Base-by-base conservation (phyloP, 2,329 filamentous ascomycete genomes). In the Trichoderma asperellum region DNA sequence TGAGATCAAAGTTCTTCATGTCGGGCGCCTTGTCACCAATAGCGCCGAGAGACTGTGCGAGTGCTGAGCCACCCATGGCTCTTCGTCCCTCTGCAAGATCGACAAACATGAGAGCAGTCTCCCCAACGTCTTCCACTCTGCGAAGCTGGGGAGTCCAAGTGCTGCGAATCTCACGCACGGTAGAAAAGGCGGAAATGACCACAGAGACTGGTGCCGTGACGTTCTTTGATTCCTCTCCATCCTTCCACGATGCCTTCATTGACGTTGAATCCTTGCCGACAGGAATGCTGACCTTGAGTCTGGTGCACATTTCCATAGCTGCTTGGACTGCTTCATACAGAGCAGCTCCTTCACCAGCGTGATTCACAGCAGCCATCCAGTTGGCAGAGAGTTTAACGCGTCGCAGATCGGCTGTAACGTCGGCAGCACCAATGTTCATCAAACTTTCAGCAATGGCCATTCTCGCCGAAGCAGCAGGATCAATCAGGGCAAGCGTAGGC, bases 251-350 rank as follows among this genome's bases (percentile, higher is more conserved):
- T 76, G 96, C 95, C 85, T 97, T 97, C 96, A 99, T 98, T 2
- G 94, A 97, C 81, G 96, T 97, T 0, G 95, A 98, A 79, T 99
- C 96, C 82, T 99, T 98, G 68, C 96, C 96, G 10, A 98, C 96
- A 4, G 96, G 96, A 70, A 99, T 98, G 69, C 92, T 93, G 71
- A 99, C 89, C 40, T 92, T 93, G n/a, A 98, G 86, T 74, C 92
- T 86, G 2, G 94, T 94, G 80, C 96, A 99, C 10, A 99, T 85
- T 59, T 97, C 92, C 88, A 97, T 91, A 60, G 94, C 94, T 11
- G 95, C 94, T 77, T 97, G 88, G 2, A 97, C 96, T 35, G 94
- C 96, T 79, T 97, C 93, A 76, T 97, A 98, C 37, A 98, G 86
- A 18, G 91, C 93, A 49, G 95, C 94, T 52, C 93, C 94, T 80